A percentile compares a stretch with the other conserved stretches of the same genome.
Conservation (phyloP, 352 stramenopile genomes). For the Phytophthora vignae region DNA sequence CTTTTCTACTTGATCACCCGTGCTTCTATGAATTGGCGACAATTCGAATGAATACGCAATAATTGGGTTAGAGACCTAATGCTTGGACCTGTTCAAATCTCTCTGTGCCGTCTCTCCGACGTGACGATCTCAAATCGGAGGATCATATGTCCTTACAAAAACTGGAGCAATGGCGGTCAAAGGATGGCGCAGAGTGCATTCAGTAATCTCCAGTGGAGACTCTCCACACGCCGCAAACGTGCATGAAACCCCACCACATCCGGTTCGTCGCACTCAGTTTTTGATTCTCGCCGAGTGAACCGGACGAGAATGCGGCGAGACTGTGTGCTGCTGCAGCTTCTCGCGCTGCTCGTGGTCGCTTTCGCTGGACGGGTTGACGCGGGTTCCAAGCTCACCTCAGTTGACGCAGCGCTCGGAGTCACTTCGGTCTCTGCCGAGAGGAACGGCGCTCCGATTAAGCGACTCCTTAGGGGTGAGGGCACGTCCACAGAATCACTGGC, state of each 20-base stretch:
- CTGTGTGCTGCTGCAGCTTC: neutral
- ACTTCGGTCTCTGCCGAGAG: neutral
- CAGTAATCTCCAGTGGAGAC: neutral
- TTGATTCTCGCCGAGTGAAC: neutral
- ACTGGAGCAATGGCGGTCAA: neutral
- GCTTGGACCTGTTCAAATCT: no score
- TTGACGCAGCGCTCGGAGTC: neutral
- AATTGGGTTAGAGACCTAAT: no score
- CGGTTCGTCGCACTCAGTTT: neutral
- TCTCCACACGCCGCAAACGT: neutral
- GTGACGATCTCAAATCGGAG: neutral
- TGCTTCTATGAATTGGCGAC: no score
- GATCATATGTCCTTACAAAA: neutral
- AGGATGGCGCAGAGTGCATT: neutral
- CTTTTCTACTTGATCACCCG: no score
- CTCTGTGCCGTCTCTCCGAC: neutral
- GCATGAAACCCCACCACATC: neutral
- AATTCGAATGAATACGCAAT: no score
- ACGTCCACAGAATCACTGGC: neutral
- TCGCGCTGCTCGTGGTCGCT: conserved; percentile 1
- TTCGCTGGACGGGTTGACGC: neutral
- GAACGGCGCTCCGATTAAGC: neutral
- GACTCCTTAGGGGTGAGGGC: conserved; percentile 7
- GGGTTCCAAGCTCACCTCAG: neutral
- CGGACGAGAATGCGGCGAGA: conserved; percentile 1